A percentile compares a stretch with the other conserved stretches of the same genome.
Conservation (phyloP, 75 land plant species). For the Selaginella moellendorffii region DNA sequence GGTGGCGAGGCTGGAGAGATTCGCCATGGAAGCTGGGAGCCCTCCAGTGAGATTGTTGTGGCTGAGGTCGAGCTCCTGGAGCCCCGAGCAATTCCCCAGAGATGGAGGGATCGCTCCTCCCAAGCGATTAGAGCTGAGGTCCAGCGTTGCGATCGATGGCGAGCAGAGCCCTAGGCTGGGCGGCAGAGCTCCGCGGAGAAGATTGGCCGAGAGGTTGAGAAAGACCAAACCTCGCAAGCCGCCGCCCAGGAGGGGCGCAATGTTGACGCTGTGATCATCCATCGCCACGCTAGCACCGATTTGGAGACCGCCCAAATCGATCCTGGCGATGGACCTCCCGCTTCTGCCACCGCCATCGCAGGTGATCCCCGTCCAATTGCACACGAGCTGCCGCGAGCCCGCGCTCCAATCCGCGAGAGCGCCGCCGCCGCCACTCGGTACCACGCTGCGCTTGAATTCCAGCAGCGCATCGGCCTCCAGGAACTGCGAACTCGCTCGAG, state of each 20-base stretch:
- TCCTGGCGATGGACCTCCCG: not conserved
- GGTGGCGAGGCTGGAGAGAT: not conserved
- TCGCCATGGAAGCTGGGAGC: not conserved
- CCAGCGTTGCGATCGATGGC: not conserved
- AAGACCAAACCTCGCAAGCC: not conserved
- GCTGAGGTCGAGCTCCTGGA: not conserved
- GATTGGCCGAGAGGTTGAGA: not conserved
- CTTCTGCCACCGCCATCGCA: not conserved
- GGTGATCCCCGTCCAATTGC: not conserved
- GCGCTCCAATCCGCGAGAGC: no score
- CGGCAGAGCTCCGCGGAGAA: no score
- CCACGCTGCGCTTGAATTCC: no score
- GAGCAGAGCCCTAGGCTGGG: no score
- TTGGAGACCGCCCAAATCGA: not conserved
- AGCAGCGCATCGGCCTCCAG: no score
- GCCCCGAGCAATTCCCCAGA: not conserved
- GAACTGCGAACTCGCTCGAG: no score
- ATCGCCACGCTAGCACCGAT: not conserved
- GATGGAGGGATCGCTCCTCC: no score
- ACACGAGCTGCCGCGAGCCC: no score
- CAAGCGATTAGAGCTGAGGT: not conserved
- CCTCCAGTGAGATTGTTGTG: not conserved
- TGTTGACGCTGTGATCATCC: no score
- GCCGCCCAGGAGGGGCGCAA: not conserved
- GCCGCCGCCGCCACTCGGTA: no score